phyloP scores from a whole-genome alignment of 2,329 filamentous ascomycete genomes.

The Neopestalotiopsis rosae region DNA sequence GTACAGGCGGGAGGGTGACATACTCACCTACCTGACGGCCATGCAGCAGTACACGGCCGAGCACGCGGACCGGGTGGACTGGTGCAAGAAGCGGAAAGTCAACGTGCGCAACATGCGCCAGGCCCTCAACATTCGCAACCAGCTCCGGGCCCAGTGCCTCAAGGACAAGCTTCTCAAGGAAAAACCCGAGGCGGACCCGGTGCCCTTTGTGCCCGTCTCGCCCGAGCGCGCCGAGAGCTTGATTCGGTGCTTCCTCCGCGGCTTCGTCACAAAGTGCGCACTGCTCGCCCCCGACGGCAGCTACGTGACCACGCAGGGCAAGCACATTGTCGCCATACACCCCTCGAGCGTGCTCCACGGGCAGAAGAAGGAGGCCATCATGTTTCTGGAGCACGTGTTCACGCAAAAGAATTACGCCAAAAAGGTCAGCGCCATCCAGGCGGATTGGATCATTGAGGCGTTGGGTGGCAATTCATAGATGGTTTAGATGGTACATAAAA shows the following conservation, averaged over 20 bases:
- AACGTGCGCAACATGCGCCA: slow-evolving; percentile 67
- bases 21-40: slow-evolving; percentile 68
- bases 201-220: slow-evolving; percentile 59
- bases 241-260: slow-evolving; percentile 66
- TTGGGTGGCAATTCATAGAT: slow-evolving; percentile 6
- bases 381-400: slow-evolving; percentile 72
- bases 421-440: slow-evolving; percentile 58
- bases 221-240: slow-evolving; percentile 60
- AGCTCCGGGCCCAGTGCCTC: slow-evolving; percentile 62
- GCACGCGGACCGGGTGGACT: slow-evolving; percentile 57
- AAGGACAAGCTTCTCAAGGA: slow-evolving; percentile 56
- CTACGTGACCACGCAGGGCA: slow-evolving; percentile 65
- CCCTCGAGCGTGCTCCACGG: slow-evolving; percentile 68
- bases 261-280: slow-evolving; percentile 66
- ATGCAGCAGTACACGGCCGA: slow-evolving; percentile 67
- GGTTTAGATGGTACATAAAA: not conserved
- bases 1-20: slow-evolving; percentile 65
- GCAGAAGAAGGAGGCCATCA: slow-evolving; percentile 68
- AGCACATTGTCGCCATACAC: slow-evolving; percentile 66
- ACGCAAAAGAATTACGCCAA: slow-evolving; percentile 71
- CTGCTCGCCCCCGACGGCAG: slow-evolving; percentile 64
- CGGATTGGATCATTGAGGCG: slow-evolving; percentile 17
- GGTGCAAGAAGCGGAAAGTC: slow-evolving; percentile 64
- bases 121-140: slow-evolving; percentile 65
- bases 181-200: slow-evolving; percentile 54